phyloP scores from a whole-genome alignment of 192 early-diverging fungal genomes.

The Gamsiella multidivaricata region DNA sequence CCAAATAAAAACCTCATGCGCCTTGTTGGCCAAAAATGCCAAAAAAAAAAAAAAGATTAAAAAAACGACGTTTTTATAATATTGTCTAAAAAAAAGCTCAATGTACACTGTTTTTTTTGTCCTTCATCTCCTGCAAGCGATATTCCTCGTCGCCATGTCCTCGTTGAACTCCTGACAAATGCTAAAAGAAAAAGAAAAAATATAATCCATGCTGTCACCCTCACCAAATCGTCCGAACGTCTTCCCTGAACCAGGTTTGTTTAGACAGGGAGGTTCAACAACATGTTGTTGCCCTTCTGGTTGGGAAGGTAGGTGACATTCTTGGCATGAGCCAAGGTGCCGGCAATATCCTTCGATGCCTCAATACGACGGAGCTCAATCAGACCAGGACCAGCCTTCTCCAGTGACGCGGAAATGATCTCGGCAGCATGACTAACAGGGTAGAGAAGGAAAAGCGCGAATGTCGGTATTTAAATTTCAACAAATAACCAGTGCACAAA shows the following conservation, averaged over 20 bases:
- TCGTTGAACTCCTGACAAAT: too few relatives aligned
- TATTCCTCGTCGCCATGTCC: background rate
- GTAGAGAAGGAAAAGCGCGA: background rate
- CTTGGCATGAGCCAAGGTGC: constrained; percentile 80
- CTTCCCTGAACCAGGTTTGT: too few relatives aligned
- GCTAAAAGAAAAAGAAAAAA: too few relatives aligned
- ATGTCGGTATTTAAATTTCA: background rate
- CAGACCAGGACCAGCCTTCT: constrained; percentile 92
- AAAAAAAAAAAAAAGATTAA: background rate
- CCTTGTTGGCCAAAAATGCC: background rate
- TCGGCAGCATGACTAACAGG: constrained; percentile 77
- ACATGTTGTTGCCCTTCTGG: constrained; percentile 57
- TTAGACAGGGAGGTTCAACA: constrained; percentile 54
- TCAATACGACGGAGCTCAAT: constrained; percentile 98
- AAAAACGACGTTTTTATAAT: too few relatives aligned
- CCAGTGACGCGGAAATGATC: constrained; percentile 86
- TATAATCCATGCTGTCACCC: too few relatives aligned
- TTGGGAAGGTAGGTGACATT: constrained; percentile 94
- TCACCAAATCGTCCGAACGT: too few relatives aligned
- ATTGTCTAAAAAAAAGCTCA: too few relatives aligned
- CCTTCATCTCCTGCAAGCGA: background rate
- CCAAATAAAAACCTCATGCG: too few relatives aligned
- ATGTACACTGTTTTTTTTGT: background rate
- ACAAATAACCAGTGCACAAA: background rate
- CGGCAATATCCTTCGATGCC: constrained; percentile 95